Conservation (phyloP, 768 basidiomycete genomes). For the Boletus vinaceobasis region DNA sequence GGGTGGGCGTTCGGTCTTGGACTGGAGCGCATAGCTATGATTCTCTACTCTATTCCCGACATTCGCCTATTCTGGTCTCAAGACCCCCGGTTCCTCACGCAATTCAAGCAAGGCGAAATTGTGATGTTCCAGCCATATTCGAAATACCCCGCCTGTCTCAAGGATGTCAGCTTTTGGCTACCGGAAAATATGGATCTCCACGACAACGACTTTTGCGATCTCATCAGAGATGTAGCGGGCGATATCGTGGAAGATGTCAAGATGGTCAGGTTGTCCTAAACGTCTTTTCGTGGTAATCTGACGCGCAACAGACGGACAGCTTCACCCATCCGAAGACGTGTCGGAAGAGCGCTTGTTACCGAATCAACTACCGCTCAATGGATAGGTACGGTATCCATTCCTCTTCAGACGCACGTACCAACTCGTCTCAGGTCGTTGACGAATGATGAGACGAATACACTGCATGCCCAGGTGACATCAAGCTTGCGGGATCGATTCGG, state of each 20-base stretch:
- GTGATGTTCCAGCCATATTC: conserved; percentile 87
- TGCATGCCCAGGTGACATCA: conserved; percentile 62
- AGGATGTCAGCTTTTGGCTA: conserved; percentile 95
- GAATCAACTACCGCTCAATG: conserved; percentile 95
- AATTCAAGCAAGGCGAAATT: conserved; percentile 78
- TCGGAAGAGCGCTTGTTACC: conserved; percentile 77
- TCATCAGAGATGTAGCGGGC: conserved; percentile 88
- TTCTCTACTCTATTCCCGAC: conserved; percentile 94
- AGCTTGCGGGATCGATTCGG: conserved; percentile 59
- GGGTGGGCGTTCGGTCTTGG: conserved; percentile 99
- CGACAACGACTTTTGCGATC: conserved; percentile 96
- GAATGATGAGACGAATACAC: conserved; percentile 83
- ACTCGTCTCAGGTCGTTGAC: conserved; percentile 62
- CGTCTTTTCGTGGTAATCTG: background rate
- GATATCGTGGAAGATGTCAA: conserved; percentile 90
- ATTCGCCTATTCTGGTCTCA: conserved; percentile 97
- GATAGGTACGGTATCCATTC: conserved; percentile 57
- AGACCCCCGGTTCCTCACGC: conserved; percentile 82
- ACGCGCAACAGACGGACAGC: conserved; percentile 68
- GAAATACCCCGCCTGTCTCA: conserved; percentile 88
- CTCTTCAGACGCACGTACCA: conserved; percentile 1
- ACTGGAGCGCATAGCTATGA: conserved; percentile 96
- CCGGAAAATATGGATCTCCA: conserved; percentile 58
- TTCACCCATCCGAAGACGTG: conserved; percentile 88
- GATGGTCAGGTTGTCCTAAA: conserved; percentile 47